Percentiles rank a stretch among this genome's conserved stretches.
phyloP scores from a whole-genome alignment of 164 flowering plant genomes.

The Taxillus chinensis region DNA sequence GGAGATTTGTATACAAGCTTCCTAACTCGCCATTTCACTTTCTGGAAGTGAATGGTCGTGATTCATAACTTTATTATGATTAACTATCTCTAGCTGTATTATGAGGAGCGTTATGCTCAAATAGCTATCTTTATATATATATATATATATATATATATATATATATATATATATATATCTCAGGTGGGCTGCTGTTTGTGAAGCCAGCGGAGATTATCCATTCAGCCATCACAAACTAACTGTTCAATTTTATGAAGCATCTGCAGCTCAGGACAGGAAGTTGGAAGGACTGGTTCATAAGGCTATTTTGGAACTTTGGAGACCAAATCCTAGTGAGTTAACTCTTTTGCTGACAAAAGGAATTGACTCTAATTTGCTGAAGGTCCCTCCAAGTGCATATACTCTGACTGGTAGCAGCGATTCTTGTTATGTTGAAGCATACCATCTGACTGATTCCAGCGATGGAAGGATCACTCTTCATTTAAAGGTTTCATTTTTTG shows the following conservation, averaged over 20 bases:
- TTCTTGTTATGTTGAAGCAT: slow-evolving; percentile 95
- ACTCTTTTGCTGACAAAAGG: slow-evolving; percentile 74
- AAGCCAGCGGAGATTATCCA: slow-evolving; percentile 94
- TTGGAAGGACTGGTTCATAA: slow-evolving; percentile 92
- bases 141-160: too few relatives aligned
- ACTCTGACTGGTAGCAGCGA: slow-evolving; percentile 94
- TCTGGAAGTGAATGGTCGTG: too few relatives aligned
- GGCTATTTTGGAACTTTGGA: slow-evolving; percentile 97
- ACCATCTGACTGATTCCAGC: slow-evolving; percentile 86
- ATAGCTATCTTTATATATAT: too few relatives aligned
- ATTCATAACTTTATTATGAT: too few relatives aligned
- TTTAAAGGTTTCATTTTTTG: slow-evolving; percentile 51
- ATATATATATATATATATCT: too few relatives aligned
- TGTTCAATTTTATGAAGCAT: slow-evolving; percentile 87
- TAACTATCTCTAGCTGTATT: too few relatives aligned
- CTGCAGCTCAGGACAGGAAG: slow-evolving; percentile 98
- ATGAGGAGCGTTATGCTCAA: too few relatives aligned
- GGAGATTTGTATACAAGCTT: too few relatives aligned
- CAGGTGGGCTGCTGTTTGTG: slow-evolving; percentile 97
- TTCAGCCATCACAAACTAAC: slow-evolving; percentile 98
- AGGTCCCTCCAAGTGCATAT: slow-evolving; percentile 70
- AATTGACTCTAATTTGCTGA: slow-evolving; percentile 56
- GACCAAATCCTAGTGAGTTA: slow-evolving; percentile 93
- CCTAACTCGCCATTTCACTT: too few relatives aligned
- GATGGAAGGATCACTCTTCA: slow-evolving; percentile 91